Conservation (phyloP, 768 basidiomycete genomes). For the Serendipita vermifera region DNA sequence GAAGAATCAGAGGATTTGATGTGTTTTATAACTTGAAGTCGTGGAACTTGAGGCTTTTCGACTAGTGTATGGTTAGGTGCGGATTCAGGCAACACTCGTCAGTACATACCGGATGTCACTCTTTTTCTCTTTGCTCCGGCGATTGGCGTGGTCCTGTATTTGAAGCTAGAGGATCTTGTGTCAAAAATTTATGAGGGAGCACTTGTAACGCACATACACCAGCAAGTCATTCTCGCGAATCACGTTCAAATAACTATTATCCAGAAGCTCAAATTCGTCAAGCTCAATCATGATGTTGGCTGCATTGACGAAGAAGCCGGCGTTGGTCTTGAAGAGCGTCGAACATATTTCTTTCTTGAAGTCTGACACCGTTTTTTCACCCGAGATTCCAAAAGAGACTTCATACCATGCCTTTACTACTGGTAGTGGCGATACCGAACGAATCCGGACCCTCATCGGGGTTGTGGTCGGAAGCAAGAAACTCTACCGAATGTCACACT, state of each 20-base stretch:
- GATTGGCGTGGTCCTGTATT: not conserved
- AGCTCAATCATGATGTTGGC: not conserved
- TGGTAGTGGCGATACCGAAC: not conserved
- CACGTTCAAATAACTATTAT: not conserved
- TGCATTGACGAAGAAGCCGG: not conserved
- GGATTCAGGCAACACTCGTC: no score
- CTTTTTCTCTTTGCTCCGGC: not conserved
- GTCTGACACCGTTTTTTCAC: no score
- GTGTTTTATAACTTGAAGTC: no score
- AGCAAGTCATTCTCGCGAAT: not conserved
- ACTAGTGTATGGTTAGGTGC: no score
- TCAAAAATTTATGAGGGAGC: not conserved
- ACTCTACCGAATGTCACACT: no score
- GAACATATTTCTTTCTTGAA: not conserved
- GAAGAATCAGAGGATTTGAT: no score
- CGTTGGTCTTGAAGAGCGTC: not conserved
- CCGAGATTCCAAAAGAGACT: not conserved
- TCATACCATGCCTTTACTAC: not conserved
- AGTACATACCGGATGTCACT: no score
- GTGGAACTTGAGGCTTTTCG: no score
- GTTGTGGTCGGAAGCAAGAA: no score
- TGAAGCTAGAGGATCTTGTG: not conserved
- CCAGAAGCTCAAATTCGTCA: not conserved
- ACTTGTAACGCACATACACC: not conserved
- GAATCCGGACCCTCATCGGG: not conserved